phyloP scores from a whole-genome alignment of 2,329 filamentous ascomycete genomes.

The Aquanectria penicillioides region DNA sequence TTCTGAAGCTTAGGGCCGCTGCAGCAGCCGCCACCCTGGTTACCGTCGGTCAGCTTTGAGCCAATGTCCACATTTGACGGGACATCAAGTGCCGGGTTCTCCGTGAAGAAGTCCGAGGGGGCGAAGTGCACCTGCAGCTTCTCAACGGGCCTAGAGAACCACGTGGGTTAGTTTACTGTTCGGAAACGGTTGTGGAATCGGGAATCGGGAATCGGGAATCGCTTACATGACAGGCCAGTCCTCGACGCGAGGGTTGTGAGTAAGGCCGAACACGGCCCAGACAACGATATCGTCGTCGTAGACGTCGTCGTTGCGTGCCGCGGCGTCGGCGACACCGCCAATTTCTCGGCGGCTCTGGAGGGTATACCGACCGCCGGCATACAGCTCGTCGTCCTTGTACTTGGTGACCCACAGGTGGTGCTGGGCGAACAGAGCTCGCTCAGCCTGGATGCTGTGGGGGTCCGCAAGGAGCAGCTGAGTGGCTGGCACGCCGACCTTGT shows the following conservation, averaged over 20 bases:
- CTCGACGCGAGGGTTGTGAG: conserved; percentile 72
- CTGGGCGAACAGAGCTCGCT: conserved; percentile 53
- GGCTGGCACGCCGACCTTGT: conserved; percentile 55
- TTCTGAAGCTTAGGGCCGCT: conserved; percentile 13
- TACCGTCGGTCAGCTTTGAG: conserved; percentile 15
- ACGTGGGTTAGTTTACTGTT: conserved; percentile 1
- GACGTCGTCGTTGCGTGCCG: conserved; percentile 56
- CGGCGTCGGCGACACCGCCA: conserved; percentile 51
- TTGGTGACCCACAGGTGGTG: conserved; percentile 59
- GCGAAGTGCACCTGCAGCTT: conserved; percentile 56
- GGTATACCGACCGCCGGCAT: conserved; percentile 55
- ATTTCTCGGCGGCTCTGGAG: conserved; percentile 50
- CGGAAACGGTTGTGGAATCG: not conserved
- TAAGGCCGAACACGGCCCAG: conserved; percentile 69
- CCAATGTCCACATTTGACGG: conserved; percentile 42
- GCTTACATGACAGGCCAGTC: conserved; percentile 75
- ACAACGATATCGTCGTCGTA: conserved; percentile 63
- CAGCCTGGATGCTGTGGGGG: conserved; percentile 50
- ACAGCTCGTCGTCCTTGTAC: conserved; percentile 57
- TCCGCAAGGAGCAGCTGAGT: conserved; percentile 54
- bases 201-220: not conserved
- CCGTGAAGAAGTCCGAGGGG: conserved; percentile 59
- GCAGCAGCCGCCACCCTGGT: conserved; percentile 16
- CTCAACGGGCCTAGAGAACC: conserved; percentile 52
- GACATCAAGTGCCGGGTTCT: conserved; percentile 58